A percentile compares a stretch with the other conserved stretches of the same genome.
Evolutionary conservation across 2,329 filamentous ascomycete genomes (phyloP).

Genomic region (Paracoccidioides lutzii): DNA sequence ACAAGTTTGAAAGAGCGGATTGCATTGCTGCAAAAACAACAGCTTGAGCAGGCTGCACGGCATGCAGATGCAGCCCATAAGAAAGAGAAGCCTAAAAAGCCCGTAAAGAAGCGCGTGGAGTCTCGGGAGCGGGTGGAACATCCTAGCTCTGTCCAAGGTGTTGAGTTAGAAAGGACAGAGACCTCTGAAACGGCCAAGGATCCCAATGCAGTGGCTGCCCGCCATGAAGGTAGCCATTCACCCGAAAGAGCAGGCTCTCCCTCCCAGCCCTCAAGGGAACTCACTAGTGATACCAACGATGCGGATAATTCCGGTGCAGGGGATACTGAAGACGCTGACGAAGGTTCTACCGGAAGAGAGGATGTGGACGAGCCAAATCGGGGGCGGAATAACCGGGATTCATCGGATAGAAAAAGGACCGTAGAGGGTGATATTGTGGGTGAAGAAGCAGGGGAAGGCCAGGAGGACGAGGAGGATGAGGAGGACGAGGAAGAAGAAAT

Average conservation of each 20-base stretch:
- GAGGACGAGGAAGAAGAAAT: conserved; percentile 75
- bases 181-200: conserved; percentile 23
- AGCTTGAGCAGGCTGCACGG: conserved; percentile 73
- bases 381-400: conserved; percentile 6
- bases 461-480: conserved; percentile 47
- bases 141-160: conserved; percentile 15
- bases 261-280: conserved; percentile 36
- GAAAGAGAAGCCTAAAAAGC: conserved; percentile 78
- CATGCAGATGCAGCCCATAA: conserved; percentile 65
- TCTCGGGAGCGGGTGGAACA: conserved; percentile 22
- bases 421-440: conserved; percentile 38
- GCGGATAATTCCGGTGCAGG: conserved; percentile 52
- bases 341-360: conserved; percentile 56
- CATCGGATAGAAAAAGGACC: conserved; percentile 9
- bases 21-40: conserved; percentile 83
- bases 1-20: conserved; percentile 92
- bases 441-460: conserved; percentile 34
- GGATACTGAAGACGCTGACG: conserved; percentile 50
- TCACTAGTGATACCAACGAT: conserved; percentile 50
- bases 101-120: conserved; percentile 51
- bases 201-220: conserved; percentile 22
- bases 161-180: conserved; percentile 20
- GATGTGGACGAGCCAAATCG: conserved; percentile 51
- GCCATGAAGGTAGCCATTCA: conserved; percentile 17
- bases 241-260: conserved; percentile 22